Evolutionary conservation across 805 yeast genomes (phyloP).

Genomic region (Cyberlindnera xylosilytica): DNA sequence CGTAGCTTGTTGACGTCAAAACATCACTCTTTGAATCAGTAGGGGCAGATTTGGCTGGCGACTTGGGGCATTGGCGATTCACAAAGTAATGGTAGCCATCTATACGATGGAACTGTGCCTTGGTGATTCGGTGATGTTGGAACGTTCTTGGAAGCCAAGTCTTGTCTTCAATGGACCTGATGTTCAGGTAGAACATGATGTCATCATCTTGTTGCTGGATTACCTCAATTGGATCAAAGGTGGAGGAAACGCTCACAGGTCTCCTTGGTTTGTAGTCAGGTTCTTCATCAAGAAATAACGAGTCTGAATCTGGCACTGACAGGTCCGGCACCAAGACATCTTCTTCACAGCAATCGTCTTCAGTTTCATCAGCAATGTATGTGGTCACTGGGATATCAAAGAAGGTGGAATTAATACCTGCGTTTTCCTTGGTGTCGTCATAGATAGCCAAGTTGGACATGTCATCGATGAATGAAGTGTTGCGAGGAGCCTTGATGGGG

Average conservation of each 20-base stretch:
- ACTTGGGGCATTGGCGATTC: constrained; percentile 20
- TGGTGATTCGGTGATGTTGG: constrained; percentile 20
- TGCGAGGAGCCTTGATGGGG: not conserved
- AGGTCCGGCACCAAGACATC: not conserved
- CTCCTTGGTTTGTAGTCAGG: not conserved
- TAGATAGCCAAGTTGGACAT: not conserved
- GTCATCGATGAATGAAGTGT: not conserved
- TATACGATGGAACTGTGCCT: constrained; percentile 1
- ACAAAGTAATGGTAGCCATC: constrained; percentile 11
- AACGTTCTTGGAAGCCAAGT: constrained; percentile 23
- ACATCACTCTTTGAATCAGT: constrained; percentile 1
- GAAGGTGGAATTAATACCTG: not conserved
- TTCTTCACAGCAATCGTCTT: not conserved
- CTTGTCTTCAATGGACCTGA: constrained; percentile 12
- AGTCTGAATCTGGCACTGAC: not conserved
- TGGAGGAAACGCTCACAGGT: not conserved
- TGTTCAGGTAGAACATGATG: constrained; percentile 15
- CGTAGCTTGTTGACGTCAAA: not conserved
- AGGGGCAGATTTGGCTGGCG: constrained; percentile 8
- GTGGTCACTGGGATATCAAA: not conserved
- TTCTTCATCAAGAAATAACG: not conserved
- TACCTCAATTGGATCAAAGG: not conserved
- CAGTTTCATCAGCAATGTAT: not conserved
- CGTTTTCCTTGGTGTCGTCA: not conserved
- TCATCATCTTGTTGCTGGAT: constrained; percentile 9